Conservation (phyloP, 116 monocot species). For the Cymodocea nodosa region DNA sequence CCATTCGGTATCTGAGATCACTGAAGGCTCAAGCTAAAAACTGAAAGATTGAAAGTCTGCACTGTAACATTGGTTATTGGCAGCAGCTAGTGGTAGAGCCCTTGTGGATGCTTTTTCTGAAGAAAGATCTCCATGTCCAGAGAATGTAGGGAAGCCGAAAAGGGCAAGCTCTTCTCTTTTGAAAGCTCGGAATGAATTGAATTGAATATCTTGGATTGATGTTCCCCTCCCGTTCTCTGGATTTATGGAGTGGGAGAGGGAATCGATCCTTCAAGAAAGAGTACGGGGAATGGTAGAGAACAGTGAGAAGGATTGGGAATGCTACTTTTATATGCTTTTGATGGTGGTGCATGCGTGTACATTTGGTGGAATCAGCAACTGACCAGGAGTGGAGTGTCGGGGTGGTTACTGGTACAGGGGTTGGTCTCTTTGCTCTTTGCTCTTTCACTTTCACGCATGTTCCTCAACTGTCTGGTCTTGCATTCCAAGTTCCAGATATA, state of each 20-base stretch:
- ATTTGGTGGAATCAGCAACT: slow-evolving; percentile 1
- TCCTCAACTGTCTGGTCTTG: neutral
- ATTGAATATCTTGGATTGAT: neutral
- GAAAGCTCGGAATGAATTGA: neutral
- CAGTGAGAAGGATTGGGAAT: neutral
- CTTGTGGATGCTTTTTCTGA: neutral
- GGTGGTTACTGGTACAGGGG: neutral
- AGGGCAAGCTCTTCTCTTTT: neutral
- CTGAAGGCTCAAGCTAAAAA: slow-evolving; percentile 14
- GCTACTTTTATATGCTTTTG: slow-evolving; percentile 6
- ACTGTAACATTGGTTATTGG: neutral
- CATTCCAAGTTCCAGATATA: neutral
- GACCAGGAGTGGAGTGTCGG: neutral
- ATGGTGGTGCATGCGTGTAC: slow-evolving; percentile 5
- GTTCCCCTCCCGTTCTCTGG: neutral
- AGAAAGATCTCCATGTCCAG: neutral
- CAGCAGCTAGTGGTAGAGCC: neutral
- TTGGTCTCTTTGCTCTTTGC: neutral
- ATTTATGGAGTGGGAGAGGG: neutral
- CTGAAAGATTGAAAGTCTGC: neutral
- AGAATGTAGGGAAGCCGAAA: neutral
- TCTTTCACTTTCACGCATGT: neutral
- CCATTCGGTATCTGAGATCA: slow-evolving; percentile 54
- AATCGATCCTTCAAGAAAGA: neutral
- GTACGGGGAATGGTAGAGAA: neutral